A percentile compares a stretch with the other conserved stretches of the same genome.
Evolutionary conservation across 176 grass and related monocot genomes (phyloP).

Genomic region (Eremochloa ophiuroides): DNA sequence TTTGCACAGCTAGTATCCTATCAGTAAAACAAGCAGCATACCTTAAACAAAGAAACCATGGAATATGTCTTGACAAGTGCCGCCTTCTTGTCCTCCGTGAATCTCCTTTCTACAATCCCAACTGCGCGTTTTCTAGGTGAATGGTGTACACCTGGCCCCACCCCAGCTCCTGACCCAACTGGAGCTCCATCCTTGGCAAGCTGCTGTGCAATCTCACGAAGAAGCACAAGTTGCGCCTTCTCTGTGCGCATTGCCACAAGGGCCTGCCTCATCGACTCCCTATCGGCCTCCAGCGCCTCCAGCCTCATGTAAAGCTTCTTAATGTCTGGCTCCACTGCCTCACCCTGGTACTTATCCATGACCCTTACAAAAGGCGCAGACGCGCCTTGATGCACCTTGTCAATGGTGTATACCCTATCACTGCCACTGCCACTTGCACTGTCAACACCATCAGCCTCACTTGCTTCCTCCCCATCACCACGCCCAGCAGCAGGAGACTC

Average conservation of each 20-base stretch:
- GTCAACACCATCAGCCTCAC: slow-evolving; percentile 12
- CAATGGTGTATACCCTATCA: slow-evolving; percentile 83
- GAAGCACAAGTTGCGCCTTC: slow-evolving; percentile 80
- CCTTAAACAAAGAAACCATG: slow-evolving; percentile 53
- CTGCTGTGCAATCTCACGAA: slow-evolving; percentile 88
- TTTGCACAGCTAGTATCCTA: not conserved
- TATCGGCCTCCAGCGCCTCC: slow-evolving; percentile 79
- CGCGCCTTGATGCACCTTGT: slow-evolving; percentile 59
- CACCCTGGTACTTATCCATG: slow-evolving; percentile 21
- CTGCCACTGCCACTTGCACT: slow-evolving; percentile 28
- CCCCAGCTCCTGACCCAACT: slow-evolving; percentile 11
- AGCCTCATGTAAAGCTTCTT: slow-evolving; percentile 83
- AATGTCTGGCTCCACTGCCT: slow-evolving; percentile 60
- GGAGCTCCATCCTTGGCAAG: slow-evolving; percentile 59
- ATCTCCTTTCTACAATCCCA: slow-evolving; percentile 33
- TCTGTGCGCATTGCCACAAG: slow-evolving; percentile 84
- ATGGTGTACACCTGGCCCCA: not conserved
- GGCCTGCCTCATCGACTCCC: slow-evolving; percentile 90
- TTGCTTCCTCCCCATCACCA: slow-evolving; percentile 19
- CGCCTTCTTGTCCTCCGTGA: slow-evolving; percentile 37
- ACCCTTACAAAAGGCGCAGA: slow-evolving; percentile 33
- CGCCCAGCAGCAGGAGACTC: slow-evolving; percentile 26
- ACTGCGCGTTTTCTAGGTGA: slow-evolving; percentile 2
- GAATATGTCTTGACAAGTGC: slow-evolving; percentile 32
- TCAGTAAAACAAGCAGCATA: slow-evolving; percentile 28